Conservation (phyloP, 345 rosid species). For the Populus simonii region DNA sequence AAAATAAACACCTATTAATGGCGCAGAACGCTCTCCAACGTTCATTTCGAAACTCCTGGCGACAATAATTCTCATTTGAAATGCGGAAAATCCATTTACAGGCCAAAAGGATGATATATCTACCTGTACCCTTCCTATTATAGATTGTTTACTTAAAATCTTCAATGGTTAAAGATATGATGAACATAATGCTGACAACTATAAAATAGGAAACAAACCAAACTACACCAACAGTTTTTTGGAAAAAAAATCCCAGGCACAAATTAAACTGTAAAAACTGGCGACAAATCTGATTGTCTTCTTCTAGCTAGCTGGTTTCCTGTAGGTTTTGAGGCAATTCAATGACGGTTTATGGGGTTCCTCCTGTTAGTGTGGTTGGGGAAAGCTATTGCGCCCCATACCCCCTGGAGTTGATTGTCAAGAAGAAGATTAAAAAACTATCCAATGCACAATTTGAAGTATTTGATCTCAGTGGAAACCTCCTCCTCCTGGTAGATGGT, state of each 20-base stretch:
- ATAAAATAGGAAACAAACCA: background rate
- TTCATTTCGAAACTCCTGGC: background rate
- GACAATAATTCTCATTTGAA: background rate
- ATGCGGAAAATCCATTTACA: too few species aligned
- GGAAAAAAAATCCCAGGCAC: background rate
- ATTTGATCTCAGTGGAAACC: constrained; percentile 45
- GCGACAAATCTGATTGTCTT: background rate
- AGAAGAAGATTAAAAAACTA: constrained; percentile 38
- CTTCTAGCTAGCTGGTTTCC: background rate
- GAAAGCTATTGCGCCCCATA: constrained; percentile 53
- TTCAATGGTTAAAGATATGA: background rate
- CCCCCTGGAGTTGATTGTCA: constrained; percentile 48
- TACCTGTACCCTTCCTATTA: constrained; percentile 4
- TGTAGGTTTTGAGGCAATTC: background rate
- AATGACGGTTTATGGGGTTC: constrained; percentile 22
- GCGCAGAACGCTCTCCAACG: constrained; percentile 7
- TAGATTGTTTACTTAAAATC: background rate
- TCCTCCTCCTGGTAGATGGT: constrained; percentile 53
- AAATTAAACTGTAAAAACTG: background rate
- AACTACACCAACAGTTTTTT: background rate
- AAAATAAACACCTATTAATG: background rate
- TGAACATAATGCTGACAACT: background rate
- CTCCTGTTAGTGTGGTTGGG: constrained; percentile 44
- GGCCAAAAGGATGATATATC: background rate
- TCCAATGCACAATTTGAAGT: constrained; percentile 41